A percentile compares a stretch with the other conserved stretches of the same genome.
These are phyloP conservation scores for Tetracentron sinense DNA, from an alignment of 164 flowering plant genomes.

Conservation along the genomic window DNA sequence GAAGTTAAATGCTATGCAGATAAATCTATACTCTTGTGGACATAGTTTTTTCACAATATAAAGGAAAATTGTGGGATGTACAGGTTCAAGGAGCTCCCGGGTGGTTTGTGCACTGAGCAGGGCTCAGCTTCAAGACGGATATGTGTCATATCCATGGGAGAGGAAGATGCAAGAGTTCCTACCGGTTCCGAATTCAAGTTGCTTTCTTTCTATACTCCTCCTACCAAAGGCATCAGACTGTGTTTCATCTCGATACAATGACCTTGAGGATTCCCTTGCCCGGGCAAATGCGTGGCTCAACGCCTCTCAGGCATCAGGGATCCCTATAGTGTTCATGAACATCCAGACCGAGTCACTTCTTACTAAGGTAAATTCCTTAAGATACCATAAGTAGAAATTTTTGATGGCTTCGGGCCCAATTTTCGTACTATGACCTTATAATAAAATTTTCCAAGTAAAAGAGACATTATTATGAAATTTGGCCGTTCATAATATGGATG, in stretches of 20 bases:
- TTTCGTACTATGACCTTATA: not conserved
- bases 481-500: too few relatives aligned
- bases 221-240: constrained; percentile 77
- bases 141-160: constrained; percentile 84
- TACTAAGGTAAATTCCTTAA: constrained; percentile 62
- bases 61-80: not conserved
- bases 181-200: constrained; percentile 70
- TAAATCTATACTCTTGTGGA: too few relatives aligned
- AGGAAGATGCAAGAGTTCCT: constrained; percentile 63
- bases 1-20: too few relatives aligned
- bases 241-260: constrained; percentile 60
- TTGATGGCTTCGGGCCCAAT: not conserved
- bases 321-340: constrained; percentile 74
- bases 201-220: constrained; percentile 73
- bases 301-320: constrained; percentile 79
- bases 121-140: constrained; percentile 78
- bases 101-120: constrained; percentile 59
- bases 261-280: constrained; percentile 86
- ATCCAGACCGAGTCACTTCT: constrained; percentile 94
- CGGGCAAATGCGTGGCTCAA: constrained; percentile 87
- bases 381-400: not conserved
- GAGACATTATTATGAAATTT: too few relatives aligned
- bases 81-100: constrained; percentile 78
- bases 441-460: too few relatives aligned
- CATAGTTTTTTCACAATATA: not conserved